Evolutionary conservation across 805 yeast genomes (phyloP), one percentile per base, ranked within the genome.

Genomic region (Candida ponderosae): DNA sequence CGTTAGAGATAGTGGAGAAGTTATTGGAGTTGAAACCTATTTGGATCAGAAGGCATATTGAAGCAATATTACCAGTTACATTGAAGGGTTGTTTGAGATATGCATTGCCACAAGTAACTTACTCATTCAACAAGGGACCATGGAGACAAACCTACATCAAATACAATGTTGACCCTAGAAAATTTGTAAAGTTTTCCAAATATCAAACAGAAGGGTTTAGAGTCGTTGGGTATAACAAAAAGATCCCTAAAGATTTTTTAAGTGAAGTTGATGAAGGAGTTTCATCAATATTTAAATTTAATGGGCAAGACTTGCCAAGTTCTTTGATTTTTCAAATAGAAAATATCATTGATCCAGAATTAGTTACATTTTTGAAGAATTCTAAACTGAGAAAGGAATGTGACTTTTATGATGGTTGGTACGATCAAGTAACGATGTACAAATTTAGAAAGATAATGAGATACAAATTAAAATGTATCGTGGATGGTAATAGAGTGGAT

Each of bases 61-160:
- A 63, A 39, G 65, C 69, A 6, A 63, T 78, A 36, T 63, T 79
- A 4, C 81, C 85, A 0, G 52, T 56, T 18, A 42, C 65, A 49
- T 39, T 62, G 57, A 45, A 62, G 57, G 47, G 56, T 57, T 51
- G 76, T 51, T 44, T 90, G 32, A 79, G 82, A 47, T 79, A 73
- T 44, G 94, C 96, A 0, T 57, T 93, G 35, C 95, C 97, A 0
- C 81, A 84, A 54, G 82, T 87, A 0, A 72, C 96, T 0, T 93
- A 78, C 54, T 72, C 86, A 31, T 83, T 79, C 54, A 76, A 82
- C 28, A 83, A 82, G 51, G 98, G 98, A 0, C 98, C 97, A 0
- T 93, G 96, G 95, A 71, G 97, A 48, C 87, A 86, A 41, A 76
- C 93, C 10, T 87, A 81, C 54, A 78, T 88, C 32, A 72, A 65